Base-by-base conservation (phyloP, 305 asterid genomes). In the Nicotiana rustica region DNA sequence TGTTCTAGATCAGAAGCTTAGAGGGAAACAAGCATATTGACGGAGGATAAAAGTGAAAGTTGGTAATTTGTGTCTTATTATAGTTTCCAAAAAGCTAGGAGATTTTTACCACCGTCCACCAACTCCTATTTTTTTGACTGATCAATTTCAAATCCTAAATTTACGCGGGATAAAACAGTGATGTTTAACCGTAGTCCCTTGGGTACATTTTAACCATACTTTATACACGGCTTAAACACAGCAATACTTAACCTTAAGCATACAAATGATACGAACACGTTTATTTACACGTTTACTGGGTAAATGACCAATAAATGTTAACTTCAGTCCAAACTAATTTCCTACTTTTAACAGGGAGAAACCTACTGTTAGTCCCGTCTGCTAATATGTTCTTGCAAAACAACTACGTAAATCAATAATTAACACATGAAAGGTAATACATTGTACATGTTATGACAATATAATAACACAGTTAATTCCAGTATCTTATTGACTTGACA, bases 1-100 rank as follows among this genome's bases (percentile, higher is more conserved):
- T 62, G 91, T 90, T 87, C 77, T 75, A 49, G 77, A 81, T 82
- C 47, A 88, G 93, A 87, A 91, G 93, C 82, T 82, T 80, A 14
- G 87, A 88, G 84, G 84, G 78, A 85, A 86, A 67, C 3, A 49
- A 67, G 84, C 70, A 35, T 75, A 25, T 25, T 52, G 64, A 52
- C 44, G 17, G 79, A 52, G 79, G 79, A 52, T 75, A 49, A 75
- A 61, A 83, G 52, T 82, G 76, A 78, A 83, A 64, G 7, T 77
- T 80, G 47, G 2, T 62, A 33, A 60, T 64, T 60, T 60, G 59
- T 38, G 57, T 88, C 80, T 83, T 56, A 67, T 77, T 61, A 38
- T 68, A 29, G 75, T n/a, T 79, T 18, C 38, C 80, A 86, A 77
- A 47, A 85, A 75, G 38, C 0, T 60, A 73, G 87, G 86, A 85